Evolutionary conservation across 202 grass and related monocot genomes (phyloP).

Genomic region (Elaeis oleifera): DNA sequence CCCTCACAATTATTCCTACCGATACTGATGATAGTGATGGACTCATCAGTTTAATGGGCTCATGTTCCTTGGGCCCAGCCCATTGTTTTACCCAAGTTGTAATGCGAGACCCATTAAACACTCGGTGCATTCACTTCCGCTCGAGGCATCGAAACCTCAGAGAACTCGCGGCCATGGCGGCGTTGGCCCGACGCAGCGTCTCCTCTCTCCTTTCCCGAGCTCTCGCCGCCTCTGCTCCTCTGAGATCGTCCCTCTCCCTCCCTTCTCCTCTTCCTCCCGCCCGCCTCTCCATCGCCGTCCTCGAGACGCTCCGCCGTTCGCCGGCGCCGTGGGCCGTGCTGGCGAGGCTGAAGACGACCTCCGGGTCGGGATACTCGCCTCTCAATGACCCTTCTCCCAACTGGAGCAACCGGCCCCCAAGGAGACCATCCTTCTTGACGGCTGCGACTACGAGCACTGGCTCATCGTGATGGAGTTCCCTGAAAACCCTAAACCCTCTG

Average conservation of each 20-base stretch:
- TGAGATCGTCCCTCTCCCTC: not conserved
- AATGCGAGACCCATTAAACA: too few species aligned
- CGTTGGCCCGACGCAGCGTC: conserved; percentile 45
- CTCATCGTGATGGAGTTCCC: conserved; percentile 90
- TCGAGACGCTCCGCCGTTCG: conserved; percentile 14
- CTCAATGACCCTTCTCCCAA: conserved; percentile 80
- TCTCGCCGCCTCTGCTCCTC: conserved; percentile 18
- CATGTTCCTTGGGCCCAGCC: too few species aligned
- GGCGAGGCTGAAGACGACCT: conserved; percentile 34
- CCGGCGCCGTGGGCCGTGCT: conserved; percentile 19
- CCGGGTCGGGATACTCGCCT: conserved; percentile 49
- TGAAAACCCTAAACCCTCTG: conserved; percentile 45
- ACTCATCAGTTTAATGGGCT: too few species aligned
- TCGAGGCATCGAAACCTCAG: too few species aligned
- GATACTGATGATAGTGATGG: too few species aligned
- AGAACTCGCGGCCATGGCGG: not conserved
- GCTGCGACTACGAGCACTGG: conserved; percentile 98
- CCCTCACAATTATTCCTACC: too few species aligned
- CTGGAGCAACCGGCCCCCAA: conserved; percentile 82
- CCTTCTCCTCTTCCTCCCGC: conserved; percentile 17
- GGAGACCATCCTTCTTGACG: conserved; percentile 77
- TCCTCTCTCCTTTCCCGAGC: conserved; percentile 27
- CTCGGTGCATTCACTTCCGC: too few species aligned
- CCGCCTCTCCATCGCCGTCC: conserved; percentile 1
- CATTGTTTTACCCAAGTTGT: too few species aligned